phyloP scores from a whole-genome alignment of 2,329 filamentous ascomycete species.

The Karstenula rhodostoma region DNA sequence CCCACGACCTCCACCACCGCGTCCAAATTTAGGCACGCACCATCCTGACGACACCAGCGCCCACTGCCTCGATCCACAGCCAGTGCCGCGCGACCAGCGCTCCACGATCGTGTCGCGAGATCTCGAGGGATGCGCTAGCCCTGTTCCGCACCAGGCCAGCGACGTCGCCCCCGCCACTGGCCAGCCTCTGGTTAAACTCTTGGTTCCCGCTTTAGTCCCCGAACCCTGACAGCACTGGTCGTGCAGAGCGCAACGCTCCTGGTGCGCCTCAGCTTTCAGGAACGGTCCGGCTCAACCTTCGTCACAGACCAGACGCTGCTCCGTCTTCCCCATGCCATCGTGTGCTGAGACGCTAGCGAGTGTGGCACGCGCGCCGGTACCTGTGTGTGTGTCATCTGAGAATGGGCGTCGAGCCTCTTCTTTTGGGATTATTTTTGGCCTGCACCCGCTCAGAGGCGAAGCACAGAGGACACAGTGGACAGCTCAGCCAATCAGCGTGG shows the following conservation, averaged over 20 bases:
- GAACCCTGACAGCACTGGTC: slow-evolving; percentile 12
- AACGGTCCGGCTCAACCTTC: slow-evolving; percentile 3
- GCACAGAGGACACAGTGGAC: slow-evolving; percentile 7
- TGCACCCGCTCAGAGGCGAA: slow-evolving; percentile 11
- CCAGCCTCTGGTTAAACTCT: slow-evolving; percentile 19
- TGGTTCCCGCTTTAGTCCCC: slow-evolving; percentile 30
- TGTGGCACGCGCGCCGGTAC: slow-evolving; percentile 11
- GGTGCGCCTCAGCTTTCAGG: slow-evolving; percentile 14
- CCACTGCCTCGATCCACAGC: slow-evolving; percentile 2
- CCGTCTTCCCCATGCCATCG: neutral
- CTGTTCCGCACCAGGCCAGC: neutral
- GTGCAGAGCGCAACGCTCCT: slow-evolving; percentile 3
- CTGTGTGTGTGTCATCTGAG: slow-evolving; percentile 2
- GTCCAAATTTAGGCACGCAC: slow-evolving; percentile 7
- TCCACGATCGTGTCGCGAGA: slow-evolving; percentile 11
- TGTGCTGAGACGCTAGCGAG: slow-evolving; percentile 13
- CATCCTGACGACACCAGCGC: neutral
- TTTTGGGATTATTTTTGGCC: slow-evolving; percentile 13
- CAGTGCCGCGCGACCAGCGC: neutral
- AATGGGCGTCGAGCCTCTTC: neutral
- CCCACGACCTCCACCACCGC: neutral
- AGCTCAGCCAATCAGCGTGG: slow-evolving; percentile 11
- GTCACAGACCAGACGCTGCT: slow-evolving; percentile 13
- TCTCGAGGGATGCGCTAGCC: slow-evolving; percentile 9
- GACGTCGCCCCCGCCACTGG: slow-evolving; percentile 14